phyloP scores from a whole-genome alignment of 2,329 filamentous ascomycete species.

The Colletotrichum sp. region DNA sequence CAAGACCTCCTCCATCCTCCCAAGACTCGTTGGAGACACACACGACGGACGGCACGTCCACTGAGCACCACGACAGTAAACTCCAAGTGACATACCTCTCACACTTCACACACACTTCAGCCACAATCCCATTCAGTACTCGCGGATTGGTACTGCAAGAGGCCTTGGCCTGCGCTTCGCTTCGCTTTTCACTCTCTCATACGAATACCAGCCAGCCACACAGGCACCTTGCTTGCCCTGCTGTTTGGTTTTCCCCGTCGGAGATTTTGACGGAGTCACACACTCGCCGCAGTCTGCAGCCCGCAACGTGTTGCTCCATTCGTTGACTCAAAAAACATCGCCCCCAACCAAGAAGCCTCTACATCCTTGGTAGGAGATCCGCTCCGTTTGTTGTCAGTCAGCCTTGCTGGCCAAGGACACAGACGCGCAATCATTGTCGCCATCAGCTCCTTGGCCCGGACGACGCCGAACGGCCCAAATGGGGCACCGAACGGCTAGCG shows the following conservation, averaged over 20 bases:
- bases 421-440: conserved; percentile 24
- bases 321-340: neutral
- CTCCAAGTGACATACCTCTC: neutral
- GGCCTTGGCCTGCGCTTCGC: neutral
- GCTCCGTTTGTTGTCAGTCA: neutral
- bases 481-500: conserved; percentile 5
- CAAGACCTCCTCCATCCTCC: neutral
- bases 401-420: conserved; percentile 19
- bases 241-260: neutral
- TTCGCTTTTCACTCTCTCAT: neutral
- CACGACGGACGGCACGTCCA: conserved; percentile 2
- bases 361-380: neutral
- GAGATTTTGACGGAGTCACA: neutral
- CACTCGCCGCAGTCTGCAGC: neutral
- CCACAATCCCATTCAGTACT: neutral
- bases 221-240: neutral
- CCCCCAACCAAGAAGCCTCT: neutral
- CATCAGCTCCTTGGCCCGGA: conserved; percentile 16
- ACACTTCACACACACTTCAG: neutral
- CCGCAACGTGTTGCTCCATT: neutral
- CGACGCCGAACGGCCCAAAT: conserved; percentile 11
- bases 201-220: neutral
- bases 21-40: neutral
- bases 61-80: neutral
- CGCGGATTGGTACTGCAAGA: neutral